Conservation (phyloP, 768 basidiomycete genomes). For the Chiua virens region DNA sequence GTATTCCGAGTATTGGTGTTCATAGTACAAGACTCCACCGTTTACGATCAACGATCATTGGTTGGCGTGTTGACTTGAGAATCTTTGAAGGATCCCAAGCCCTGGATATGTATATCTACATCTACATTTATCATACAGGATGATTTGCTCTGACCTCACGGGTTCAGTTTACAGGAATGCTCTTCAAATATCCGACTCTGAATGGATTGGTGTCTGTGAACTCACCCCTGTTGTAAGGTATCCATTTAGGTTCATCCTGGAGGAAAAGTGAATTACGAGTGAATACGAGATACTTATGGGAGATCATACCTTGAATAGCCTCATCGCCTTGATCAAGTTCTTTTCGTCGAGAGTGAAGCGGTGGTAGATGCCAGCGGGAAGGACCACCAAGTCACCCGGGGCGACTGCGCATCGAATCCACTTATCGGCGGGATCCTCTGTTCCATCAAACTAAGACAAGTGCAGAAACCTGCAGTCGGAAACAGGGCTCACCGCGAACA, state of each 20-base stretch:
- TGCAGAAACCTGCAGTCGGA: too few relatives aligned
- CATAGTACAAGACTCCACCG: too few relatives aligned
- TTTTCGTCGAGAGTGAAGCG: conserved; percentile 82
- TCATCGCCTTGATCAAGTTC: conserved; percentile 72
- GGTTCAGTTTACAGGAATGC: conserved; percentile 38
- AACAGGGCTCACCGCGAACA: conserved; percentile 64
- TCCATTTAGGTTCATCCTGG: conserved; percentile 93
- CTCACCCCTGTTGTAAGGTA: conserved; percentile 63
- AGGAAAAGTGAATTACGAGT: neutral
- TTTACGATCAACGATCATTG: neutral
- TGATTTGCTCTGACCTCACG: neutral
- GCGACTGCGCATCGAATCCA: conserved; percentile 83
- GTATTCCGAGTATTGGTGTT: neutral
- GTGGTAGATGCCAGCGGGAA: too few relatives aligned
- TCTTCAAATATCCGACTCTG: conserved; percentile 60
- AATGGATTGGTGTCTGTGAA: conserved; percentile 65
- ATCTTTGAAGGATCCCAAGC: too few relatives aligned
- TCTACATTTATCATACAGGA: neutral
- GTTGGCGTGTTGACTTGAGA: neutral
- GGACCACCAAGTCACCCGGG: conserved; percentile 80
- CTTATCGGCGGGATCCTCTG: conserved; percentile 63
- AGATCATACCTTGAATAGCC: conserved; percentile 74
- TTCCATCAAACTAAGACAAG: neutral
- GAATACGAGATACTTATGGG: neutral
- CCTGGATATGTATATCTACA: neutral